phyloP scores from a whole-genome alignment of 257 asterid species.

The Paraleonurus japonicus region DNA sequence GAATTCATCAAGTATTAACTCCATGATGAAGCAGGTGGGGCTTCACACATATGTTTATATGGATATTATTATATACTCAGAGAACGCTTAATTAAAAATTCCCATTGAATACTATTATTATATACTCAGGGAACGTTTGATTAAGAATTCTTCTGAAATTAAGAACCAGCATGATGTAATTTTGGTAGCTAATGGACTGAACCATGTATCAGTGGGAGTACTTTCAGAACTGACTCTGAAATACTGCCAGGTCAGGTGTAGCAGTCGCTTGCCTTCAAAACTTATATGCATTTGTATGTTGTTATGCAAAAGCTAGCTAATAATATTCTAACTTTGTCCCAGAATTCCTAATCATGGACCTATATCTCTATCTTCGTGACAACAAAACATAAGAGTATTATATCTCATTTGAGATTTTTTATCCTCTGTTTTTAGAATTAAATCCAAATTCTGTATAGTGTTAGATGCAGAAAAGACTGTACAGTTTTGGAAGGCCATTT shows the following conservation, averaged over 20 bases:
- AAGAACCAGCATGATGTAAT: too few relatives aligned
- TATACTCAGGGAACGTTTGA: too few relatives aligned
- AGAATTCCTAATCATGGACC: neutral
- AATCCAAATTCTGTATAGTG: neutral
- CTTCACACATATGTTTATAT: too few relatives aligned
- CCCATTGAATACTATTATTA: too few relatives aligned
- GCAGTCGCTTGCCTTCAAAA: neutral
- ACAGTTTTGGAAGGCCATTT: neutral
- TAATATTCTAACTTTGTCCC: neutral
- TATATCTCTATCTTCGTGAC: neutral
- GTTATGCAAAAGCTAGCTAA: neutral
- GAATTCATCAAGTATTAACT: too few relatives aligned
- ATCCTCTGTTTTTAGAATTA: neutral
- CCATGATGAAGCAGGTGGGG: too few relatives aligned
- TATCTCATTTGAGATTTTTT: too few relatives aligned
- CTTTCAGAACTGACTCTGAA: neutral
- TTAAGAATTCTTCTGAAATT: too few relatives aligned
- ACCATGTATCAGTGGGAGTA: neutral
- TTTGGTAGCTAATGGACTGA: neutral
- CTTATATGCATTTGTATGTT: neutral
- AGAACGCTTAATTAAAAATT: too few relatives aligned
- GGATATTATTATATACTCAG: too few relatives aligned
- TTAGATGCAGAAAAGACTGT: neutral
- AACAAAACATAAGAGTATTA: neutral
- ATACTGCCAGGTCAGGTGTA: neutral